A percentile compares a stretch with the other conserved stretches of the same genome.
phyloP scores from a whole-genome alignment of 2,329 filamentous ascomycete species.

The Stemphylium beticola region DNA sequence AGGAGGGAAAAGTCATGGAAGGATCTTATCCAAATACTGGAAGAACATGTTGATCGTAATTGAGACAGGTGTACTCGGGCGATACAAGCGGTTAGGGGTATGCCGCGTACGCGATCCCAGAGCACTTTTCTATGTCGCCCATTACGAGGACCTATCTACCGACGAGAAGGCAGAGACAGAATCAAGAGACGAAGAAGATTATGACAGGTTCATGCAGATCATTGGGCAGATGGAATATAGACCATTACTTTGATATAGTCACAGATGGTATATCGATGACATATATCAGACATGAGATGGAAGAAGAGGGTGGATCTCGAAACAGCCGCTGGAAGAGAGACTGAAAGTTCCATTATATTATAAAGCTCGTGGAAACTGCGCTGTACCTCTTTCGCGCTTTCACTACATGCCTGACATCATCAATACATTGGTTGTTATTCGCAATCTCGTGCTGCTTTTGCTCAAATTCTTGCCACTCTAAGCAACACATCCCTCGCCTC shows the following conservation, averaged over 20 bases:
- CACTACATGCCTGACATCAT: background rate
- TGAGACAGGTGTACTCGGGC: background rate
- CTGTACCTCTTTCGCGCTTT: too few species aligned
- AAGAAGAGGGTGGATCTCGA: too few species aligned
- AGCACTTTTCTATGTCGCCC: too few species aligned
- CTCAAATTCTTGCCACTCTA: conserved; percentile 12
- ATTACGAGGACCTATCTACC: background rate
- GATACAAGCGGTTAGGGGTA: background rate
- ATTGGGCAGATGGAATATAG: background rate
- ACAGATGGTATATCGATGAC: too few species aligned
- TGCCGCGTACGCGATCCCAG: background rate
- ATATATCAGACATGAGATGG: too few species aligned
- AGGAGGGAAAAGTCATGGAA: background rate
- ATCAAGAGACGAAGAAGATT: background rate
- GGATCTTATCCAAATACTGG: background rate
- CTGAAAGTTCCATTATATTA: too few species aligned
- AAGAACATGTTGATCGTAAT: background rate
- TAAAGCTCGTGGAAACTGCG: too few species aligned
- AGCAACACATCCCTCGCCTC: conserved; percentile 46
- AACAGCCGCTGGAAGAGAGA: too few species aligned
- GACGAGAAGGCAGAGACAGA: background rate
- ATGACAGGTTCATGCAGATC: background rate
- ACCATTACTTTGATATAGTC: background rate
- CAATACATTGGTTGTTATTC: background rate
- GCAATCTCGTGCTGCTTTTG: background rate